Conservation (phyloP, 495 filamentous ascomycete genomes). For the Hypoxylon lenormandii region DNA sequence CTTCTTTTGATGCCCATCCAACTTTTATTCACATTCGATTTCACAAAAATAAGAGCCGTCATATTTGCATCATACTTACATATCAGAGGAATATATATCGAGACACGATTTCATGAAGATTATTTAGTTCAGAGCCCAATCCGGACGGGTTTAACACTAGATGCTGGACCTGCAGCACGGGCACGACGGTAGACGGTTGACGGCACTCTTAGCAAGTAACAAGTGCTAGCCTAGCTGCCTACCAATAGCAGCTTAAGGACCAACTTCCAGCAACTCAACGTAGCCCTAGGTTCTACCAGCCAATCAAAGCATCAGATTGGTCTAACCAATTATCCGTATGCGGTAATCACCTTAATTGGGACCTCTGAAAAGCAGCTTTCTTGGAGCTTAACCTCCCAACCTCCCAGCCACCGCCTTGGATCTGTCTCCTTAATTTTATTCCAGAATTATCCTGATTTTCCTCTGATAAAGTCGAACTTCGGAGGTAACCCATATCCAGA, state of each 20-base stretch:
- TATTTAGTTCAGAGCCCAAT: no score
- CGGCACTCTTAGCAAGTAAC: no score
- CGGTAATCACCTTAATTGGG: constrained; percentile 35
- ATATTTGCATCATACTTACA: no score
- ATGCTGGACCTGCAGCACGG: no score
- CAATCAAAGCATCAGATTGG: constrained; percentile 25
- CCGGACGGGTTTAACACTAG: no score
- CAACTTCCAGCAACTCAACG: constrained; percentile 4
- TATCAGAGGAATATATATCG: no score
- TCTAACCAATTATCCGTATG: constrained; percentile 33
- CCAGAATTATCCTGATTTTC: constrained; percentile 32
- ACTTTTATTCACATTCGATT: not conserved
- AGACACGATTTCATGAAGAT: no score
- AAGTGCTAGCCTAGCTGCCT: constrained; percentile 1
- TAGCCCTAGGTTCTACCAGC: constrained; percentile 2
- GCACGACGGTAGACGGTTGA: no score
- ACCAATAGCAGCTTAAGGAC: not conserved
- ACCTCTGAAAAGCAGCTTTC: constrained; percentile 20
- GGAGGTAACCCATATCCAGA: no score
- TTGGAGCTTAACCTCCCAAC: no score
- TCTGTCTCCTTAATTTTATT: constrained; percentile 7
- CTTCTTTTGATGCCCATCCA: no score
- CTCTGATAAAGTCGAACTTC: not conserved
- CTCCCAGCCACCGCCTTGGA: constrained; percentile 10
- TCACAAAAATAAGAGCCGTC: not conserved